These are phyloP conservation scores for Nepenthes mirabilis DNA, from an alignment of 148 eudicot species.

Conservation along the genomic window DNA sequence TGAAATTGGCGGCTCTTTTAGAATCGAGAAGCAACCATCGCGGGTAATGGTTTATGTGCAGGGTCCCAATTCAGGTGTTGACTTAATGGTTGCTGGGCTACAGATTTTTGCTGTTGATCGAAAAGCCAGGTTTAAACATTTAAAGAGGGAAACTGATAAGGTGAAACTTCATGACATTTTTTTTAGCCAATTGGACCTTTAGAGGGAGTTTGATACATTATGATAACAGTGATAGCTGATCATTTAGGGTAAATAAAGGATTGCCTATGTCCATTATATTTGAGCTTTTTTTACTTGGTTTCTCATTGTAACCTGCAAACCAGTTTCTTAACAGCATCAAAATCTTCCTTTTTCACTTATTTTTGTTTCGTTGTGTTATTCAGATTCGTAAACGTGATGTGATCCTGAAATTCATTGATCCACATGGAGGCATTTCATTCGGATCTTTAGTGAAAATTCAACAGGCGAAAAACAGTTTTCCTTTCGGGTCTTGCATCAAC, in stretches of 20 bases:
- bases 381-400: constrained; percentile 91
- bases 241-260: too few species aligned
- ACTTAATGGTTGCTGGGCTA: constrained; percentile 72
- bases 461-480: constrained; percentile 68
- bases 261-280: too few species aligned
- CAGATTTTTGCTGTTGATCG: constrained; percentile 85
- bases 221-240: too few species aligned
- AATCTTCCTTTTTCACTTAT: neutral
- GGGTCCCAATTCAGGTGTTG: constrained; percentile 80
- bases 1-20: constrained; percentile 81
- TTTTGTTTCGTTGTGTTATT: constrained; percentile 2
- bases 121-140: constrained; percentile 49
- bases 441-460: constrained; percentile 49
- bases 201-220: too few species aligned
- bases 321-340: neutral
- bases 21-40: constrained; percentile 67
- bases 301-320: too few species aligned
- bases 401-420: constrained; percentile 39
- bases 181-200: too few species aligned
- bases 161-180: constrained; percentile 18
- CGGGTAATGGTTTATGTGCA: constrained; percentile 78
- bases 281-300: too few species aligned
- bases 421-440: constrained; percentile 16
- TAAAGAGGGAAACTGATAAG: constrained; percentile 59
- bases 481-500: constrained; percentile 65